Evolutionary conservation across 2,329 filamentous ascomycete species (phyloP).

Genomic region (Colletotrichum phormii): DNA sequence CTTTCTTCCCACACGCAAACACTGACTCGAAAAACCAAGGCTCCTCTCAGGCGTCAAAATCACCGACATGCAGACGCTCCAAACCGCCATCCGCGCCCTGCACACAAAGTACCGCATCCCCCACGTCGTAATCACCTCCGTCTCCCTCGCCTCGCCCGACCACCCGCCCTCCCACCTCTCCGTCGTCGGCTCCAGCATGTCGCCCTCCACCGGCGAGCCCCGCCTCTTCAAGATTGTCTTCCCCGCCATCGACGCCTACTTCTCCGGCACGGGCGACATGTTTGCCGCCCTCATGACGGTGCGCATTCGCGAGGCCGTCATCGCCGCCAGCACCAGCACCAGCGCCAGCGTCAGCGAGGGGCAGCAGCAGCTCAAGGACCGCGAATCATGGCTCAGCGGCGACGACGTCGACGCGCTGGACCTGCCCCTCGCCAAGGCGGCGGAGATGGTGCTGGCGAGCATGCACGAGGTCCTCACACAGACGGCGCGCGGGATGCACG

Average conservation of each 20-base stretch:
- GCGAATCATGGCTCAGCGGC: slow-evolving; percentile 78
- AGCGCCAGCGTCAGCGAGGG: not conserved
- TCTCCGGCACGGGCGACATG: slow-evolving; percentile 98
- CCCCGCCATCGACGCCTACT: slow-evolving; percentile 90
- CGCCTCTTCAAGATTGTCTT: slow-evolving; percentile 92
- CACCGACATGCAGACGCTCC: slow-evolving; percentile 77
- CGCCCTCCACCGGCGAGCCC: slow-evolving; percentile 61
- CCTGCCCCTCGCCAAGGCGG: slow-evolving; percentile 84
- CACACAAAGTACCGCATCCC: slow-evolving; percentile 83
- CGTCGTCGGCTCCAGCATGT: slow-evolving; percentile 81
- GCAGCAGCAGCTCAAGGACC: slow-evolving; percentile 57
- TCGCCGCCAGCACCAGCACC: slow-evolving; percentile 45
- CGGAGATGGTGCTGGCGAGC: slow-evolving; percentile 87
- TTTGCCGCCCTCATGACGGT: slow-evolving; percentile 93
- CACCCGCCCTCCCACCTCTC: slow-evolving; percentile 67
- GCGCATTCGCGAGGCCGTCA: slow-evolving; percentile 85
- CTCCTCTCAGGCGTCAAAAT: slow-evolving; percentile 89
- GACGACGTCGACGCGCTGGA: slow-evolving; percentile 77
- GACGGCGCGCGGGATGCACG: slow-evolving; percentile 74
- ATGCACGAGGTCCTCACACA: slow-evolving; percentile 88
- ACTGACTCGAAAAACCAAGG: slow-evolving; percentile 55
- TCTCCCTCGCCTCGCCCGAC: slow-evolving; percentile 72
- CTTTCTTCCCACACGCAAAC: not conserved
- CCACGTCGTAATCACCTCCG: slow-evolving; percentile 93
- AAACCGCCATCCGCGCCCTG: slow-evolving; percentile 78